phyloP scores from a whole-genome alignment of 169 alveolate genomes.

The Eimeria acervulina region DNA sequence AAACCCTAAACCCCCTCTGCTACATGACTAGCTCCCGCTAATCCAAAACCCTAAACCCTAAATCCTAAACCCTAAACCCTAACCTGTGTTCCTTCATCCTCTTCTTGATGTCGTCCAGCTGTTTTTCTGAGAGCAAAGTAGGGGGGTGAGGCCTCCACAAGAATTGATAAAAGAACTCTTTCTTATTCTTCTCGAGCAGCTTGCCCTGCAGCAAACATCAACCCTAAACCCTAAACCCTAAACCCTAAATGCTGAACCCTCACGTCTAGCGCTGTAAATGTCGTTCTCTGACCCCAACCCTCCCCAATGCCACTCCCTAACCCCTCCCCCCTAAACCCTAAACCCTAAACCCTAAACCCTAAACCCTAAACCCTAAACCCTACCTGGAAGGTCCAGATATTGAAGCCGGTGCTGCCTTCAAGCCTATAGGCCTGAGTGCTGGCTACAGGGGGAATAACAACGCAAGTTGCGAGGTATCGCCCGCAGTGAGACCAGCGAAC shows the following conservation, averaged over 20 bases:
- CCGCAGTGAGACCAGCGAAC: slow-evolving; percentile 95
- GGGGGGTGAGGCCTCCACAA: slow-evolving; percentile 96
- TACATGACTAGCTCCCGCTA: neutral
- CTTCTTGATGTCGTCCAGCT: slow-evolving; percentile 91
- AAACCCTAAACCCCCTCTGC: neutral
- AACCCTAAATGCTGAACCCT: neutral
- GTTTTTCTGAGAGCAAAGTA: slow-evolving; percentile 88
- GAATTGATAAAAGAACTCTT: slow-evolving; percentile 92
- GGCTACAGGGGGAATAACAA: slow-evolving; percentile 85
- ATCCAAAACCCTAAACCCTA: neutral
- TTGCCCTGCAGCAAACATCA: slow-evolving; percentile 94
- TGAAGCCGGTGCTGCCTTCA: slow-evolving; percentile 62
- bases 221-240: slow-evolving; percentile 93
- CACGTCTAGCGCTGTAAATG: too few species aligned
- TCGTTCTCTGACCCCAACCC: slow-evolving; percentile 28
- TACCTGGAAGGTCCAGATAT: slow-evolving; percentile 81
- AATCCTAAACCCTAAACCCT: slow-evolving; percentile 37
- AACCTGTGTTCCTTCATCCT: slow-evolving; percentile 91
- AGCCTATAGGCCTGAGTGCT: slow-evolving; percentile 65
- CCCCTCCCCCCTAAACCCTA: neutral
- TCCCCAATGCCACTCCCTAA: slow-evolving; percentile 66
- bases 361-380: slow-evolving; percentile 85
- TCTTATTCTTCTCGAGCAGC: slow-evolving; percentile 88
- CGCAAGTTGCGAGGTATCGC: slow-evolving; percentile 92
- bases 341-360: slow-evolving; percentile 15